phyloP scores from a whole-genome alignment of 495 filamentous ascomycete species.

The Neurospora sp. region DNA sequence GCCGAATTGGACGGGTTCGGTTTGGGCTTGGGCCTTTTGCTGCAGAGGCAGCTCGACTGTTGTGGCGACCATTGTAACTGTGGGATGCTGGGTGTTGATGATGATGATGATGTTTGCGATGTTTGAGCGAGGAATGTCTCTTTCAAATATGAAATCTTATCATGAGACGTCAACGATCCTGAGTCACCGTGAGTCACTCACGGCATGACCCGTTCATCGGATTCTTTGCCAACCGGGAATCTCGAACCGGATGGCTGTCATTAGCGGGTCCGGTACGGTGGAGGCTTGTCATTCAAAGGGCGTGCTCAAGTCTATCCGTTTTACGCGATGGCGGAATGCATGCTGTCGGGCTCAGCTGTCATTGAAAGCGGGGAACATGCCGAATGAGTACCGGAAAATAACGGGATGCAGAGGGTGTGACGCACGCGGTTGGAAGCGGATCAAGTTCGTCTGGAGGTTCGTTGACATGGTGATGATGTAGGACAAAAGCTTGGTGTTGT shows the following conservation, averaged over 20 bases:
- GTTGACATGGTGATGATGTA: background rate
- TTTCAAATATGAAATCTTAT: background rate
- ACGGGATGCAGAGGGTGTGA: background rate
- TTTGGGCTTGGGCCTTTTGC: background rate
- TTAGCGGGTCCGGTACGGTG: background rate
- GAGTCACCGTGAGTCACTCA: background rate
- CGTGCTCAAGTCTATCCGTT: background rate
- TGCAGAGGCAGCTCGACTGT: background rate
- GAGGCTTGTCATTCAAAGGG: background rate
- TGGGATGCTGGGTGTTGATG: background rate
- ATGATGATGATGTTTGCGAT: no score
- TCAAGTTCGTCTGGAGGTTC: background rate
- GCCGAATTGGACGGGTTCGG: conserved; percentile 34
- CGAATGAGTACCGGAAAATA: background rate
- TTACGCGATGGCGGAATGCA: background rate
- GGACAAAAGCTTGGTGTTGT: background rate
- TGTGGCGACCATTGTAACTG: background rate
- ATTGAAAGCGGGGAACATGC: background rate
- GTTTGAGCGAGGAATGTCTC: no score
- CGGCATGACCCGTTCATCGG: background rate
- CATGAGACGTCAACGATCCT: background rate
- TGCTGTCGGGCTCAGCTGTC: background rate
- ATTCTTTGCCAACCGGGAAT: background rate
- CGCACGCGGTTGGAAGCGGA: background rate
- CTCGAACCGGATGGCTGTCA: background rate